phyloP scores from a whole-genome alignment of 2,329 filamentous ascomycete genomes.

The Fusarium gaditjirri region DNA sequence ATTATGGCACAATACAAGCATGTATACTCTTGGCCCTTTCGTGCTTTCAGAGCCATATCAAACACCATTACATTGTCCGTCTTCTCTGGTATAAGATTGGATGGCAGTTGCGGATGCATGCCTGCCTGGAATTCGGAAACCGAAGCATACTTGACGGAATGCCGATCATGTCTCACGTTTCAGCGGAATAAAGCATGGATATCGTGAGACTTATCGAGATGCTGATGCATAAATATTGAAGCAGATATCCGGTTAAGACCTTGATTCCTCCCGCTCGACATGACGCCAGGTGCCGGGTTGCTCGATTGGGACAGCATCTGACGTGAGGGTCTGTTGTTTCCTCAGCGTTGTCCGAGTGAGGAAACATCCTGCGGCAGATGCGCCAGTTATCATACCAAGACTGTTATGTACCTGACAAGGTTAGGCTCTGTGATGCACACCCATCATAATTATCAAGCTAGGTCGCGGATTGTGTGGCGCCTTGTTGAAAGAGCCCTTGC shows the following conservation, averaged over 20 bases:
- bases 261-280: neutral
- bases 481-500: neutral
- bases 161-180: neutral
- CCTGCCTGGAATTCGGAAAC: constrained; percentile 7
- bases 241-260: neutral
- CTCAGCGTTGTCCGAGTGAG: neutral
- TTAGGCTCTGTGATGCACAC: neutral
- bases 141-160: neutral
- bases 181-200: neutral
- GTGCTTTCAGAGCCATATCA: neutral
- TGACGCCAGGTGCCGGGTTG: neutral
- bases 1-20: no score
- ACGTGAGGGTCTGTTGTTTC: neutral
- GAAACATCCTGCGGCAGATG: neutral
- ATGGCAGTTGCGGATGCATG: neutral
- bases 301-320: neutral
- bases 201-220: no score
- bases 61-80: accelerated
- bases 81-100: accelerated
- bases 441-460: neutral
- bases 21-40: accelerated
- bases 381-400: neutral
- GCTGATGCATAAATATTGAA: neutral
- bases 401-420: neutral
- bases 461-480: neutral